phyloP scores from a whole-genome alignment of 179 eudicot species.

The Pouteria campechiana region DNA sequence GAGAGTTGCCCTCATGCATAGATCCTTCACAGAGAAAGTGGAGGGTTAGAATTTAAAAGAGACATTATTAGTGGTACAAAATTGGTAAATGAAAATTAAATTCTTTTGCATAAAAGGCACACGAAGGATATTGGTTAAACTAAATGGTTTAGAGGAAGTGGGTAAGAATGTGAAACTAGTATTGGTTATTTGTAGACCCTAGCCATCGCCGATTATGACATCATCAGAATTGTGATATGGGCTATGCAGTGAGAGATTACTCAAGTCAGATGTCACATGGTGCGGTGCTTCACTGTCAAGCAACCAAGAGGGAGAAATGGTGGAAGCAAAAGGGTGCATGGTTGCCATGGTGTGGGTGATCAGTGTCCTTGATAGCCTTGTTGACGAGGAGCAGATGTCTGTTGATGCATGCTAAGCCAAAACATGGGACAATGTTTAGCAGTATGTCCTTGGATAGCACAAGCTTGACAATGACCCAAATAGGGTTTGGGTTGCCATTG shows the following conservation, averaged over 20 bases:
- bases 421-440: no score
- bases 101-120: neutral
- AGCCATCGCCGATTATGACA: neutral
- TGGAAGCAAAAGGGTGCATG: neutral
- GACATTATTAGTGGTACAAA: neutral
- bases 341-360: neutral
- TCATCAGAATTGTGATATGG: neutral
- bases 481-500: neutral
- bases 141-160: neutral
- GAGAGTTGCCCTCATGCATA: neutral
- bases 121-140: neutral
- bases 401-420: no score
- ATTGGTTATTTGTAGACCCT: neutral
- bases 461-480: no score
- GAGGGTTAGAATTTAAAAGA: neutral
- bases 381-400: neutral
- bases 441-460: no score
- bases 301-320: neutral
- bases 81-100: neutral
- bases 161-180: neutral
- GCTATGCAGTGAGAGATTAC: neutral
- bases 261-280: conserved; percentile 1
- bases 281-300: neutral
- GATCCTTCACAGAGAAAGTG: conserved; percentile 2
- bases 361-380: neutral